Percentiles rank a stretch among this genome's conserved stretches.
These are phyloP conservation scores for Celoporthe dispersa DNA, from an alignment of 2,329 filamentous ascomycete species.

Conservation along the genomic window DNA sequence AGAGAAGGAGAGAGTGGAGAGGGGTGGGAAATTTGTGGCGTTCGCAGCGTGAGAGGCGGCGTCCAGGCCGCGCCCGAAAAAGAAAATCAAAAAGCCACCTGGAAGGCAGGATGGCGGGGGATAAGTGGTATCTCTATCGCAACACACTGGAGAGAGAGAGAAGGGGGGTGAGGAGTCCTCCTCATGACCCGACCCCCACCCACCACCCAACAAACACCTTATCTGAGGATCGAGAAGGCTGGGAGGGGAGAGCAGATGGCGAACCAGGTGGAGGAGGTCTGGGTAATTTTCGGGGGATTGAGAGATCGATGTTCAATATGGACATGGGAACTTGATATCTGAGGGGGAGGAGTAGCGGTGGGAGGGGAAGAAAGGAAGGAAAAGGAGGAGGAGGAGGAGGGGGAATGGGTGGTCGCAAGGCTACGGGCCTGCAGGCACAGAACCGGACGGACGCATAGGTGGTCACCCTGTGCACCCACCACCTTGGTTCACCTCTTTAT, in stretches of 20 bases:
- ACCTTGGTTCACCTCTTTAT: background rate
- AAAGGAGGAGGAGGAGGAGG: too few relatives aligned
- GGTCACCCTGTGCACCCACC: background rate
- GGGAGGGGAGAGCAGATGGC: constrained; percentile 4
- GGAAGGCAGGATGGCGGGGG: background rate
- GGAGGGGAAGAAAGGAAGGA: too few relatives aligned
- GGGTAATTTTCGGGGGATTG: background rate
- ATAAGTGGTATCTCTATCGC: constrained; percentile 27
- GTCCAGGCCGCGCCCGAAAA: too few relatives aligned
- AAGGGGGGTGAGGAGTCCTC: too few relatives aligned
- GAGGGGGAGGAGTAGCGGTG: background rate
- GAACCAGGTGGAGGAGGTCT: background rate
- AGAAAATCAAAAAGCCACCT: constrained; percentile 22
- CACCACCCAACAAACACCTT: constrained; percentile 9
- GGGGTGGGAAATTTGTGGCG: background rate
- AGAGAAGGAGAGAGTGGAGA: too few relatives aligned
- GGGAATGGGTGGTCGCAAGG: background rate
- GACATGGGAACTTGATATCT: background rate
- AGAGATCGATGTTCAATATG: too few relatives aligned
- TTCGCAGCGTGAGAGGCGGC: constrained; percentile 23
- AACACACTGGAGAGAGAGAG: constrained; percentile 4
- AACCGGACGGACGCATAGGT: background rate
- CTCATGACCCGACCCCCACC: background rate
- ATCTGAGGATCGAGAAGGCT: constrained; percentile 28
- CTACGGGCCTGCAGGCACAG: background rate